phyloP scores from a whole-genome alignment of 2,329 filamentous ascomycete genomes.

The Spiromastix sp. region DNA sequence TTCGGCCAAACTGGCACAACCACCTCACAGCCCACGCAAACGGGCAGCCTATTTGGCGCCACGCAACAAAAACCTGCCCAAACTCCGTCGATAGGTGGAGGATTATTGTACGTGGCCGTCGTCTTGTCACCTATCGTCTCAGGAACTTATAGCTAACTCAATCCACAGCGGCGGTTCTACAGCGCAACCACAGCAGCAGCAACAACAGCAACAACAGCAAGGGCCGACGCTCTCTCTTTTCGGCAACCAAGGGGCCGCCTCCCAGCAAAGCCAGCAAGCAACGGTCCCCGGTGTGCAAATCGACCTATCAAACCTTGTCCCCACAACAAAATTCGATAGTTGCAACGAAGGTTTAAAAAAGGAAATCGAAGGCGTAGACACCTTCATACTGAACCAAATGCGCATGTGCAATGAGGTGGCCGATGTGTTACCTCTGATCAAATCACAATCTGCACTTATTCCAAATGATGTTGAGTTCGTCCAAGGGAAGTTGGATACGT shows the following conservation, averaged over 20 bases:
- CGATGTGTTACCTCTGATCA: constrained; percentile 55
- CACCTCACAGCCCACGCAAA: constrained; percentile 11
- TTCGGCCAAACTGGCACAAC: constrained; percentile 6
- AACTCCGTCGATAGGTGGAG: constrained; percentile 9
- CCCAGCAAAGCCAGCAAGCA: constrained; percentile 23
- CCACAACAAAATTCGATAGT: constrained; percentile 86
- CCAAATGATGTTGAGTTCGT: constrained; percentile 56
- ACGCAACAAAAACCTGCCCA: constrained; percentile 13
- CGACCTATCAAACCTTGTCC: constrained; percentile 65
- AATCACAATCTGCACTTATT: constrained; percentile 53
- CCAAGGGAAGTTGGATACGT: constrained; percentile 49
- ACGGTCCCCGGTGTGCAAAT: constrained; percentile 60
- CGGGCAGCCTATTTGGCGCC: constrained; percentile 18
- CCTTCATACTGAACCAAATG: constrained; percentile 70
- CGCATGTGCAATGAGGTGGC: constrained; percentile 63
- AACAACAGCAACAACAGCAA: constrained; percentile 31
- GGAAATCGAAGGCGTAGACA: constrained; percentile 67
- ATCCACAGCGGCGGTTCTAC: constrained; percentile 14
- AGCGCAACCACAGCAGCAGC: constrained; percentile 13
- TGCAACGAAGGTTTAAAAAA: constrained; percentile 72
- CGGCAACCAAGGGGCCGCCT: constrained; percentile 21
- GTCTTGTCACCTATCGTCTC: too few species aligned
- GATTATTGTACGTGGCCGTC: constrained; percentile 11
- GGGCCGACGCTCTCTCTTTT: constrained; percentile 34
- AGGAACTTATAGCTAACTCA: too few species aligned